phyloP scores from a whole-genome alignment of 164 flowering plant species.

The Annona squamosa region DNA sequence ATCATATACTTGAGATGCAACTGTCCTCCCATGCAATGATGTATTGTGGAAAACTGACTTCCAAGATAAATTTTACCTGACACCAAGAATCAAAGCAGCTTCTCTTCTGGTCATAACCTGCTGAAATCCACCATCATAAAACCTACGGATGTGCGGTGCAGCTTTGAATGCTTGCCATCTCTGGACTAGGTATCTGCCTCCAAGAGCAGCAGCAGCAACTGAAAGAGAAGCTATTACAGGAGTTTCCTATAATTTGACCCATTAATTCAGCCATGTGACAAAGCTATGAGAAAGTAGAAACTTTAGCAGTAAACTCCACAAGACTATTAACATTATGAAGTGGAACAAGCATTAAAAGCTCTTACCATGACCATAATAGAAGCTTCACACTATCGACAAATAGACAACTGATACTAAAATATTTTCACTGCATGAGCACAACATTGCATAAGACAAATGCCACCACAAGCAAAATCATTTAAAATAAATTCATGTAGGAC shows the following conservation, averaged over 20 bases:
- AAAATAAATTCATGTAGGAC: too few relatives aligned
- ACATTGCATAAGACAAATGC: neutral
- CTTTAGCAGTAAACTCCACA: neutral
- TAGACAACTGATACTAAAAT: neutral
- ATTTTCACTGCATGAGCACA: neutral
- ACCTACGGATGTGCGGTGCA: slow-evolving; percentile 18
- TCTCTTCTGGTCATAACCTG: slow-evolving; percentile 26
- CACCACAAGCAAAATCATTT: neutral
- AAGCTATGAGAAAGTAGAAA: neutral
- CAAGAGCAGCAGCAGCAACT: slow-evolving; percentile 31
- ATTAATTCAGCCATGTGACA: neutral
- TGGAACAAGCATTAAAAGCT: neutral
- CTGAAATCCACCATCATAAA: slow-evolving; percentile 30
- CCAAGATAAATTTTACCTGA: slow-evolving; percentile 15
- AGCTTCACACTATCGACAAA: neutral
- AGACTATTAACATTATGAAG: neutral
- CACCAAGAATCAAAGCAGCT: slow-evolving; percentile 29
- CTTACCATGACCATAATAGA: neutral
- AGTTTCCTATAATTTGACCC: slow-evolving; percentile 9
- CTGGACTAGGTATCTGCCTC: slow-evolving; percentile 20
- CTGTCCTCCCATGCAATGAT: too few relatives aligned
- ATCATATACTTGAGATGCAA: neutral
- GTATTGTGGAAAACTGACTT: neutral
- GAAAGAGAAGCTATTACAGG: slow-evolving; percentile 21
- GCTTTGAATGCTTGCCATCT: slow-evolving; percentile 28